phyloP scores from a whole-genome alignment of 768 basidiomycete species.

The Lactifluus hygrophoroides region DNA sequence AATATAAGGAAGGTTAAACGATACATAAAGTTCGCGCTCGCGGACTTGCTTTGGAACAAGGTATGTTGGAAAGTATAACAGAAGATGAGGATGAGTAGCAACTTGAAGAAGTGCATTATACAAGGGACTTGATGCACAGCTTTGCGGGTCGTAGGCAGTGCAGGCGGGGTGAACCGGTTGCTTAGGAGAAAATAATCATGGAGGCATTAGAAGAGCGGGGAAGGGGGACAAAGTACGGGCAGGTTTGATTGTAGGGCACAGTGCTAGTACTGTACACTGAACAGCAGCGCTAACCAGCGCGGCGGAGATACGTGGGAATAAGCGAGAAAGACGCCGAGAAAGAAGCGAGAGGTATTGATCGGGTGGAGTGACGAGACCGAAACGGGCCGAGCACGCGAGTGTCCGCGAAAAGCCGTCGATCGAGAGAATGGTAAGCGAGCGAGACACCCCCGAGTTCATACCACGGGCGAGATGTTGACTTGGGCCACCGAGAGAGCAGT shows the following conservation, averaged over 20 bases:
- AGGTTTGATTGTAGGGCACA: no score
- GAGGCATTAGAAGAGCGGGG: neutral
- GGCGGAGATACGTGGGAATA: neutral
- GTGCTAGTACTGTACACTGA: no score
- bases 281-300: neutral
- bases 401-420: neutral
- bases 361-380: neutral
- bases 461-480: neutral
- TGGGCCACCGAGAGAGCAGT: neutral
- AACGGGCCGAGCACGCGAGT: neutral
- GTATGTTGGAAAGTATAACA: neutral
- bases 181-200: neutral
- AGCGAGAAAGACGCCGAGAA: neutral
- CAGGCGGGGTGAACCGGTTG: neutral
- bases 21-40: neutral
- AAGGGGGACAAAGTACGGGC: no score
- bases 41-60: conserved; percentile 3
- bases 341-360: neutral
- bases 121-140: neutral
- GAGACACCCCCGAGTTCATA: neutral
- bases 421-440: no score
- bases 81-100: neutral
- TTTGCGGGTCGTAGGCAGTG: neutral
- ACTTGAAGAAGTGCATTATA: neutral
- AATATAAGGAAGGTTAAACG: neutral